These are phyloP conservation scores for Rutidosis leptorrhynchoides DNA, from an alignment of 129 eudicot genomes.

Conservation along the genomic window DNA sequence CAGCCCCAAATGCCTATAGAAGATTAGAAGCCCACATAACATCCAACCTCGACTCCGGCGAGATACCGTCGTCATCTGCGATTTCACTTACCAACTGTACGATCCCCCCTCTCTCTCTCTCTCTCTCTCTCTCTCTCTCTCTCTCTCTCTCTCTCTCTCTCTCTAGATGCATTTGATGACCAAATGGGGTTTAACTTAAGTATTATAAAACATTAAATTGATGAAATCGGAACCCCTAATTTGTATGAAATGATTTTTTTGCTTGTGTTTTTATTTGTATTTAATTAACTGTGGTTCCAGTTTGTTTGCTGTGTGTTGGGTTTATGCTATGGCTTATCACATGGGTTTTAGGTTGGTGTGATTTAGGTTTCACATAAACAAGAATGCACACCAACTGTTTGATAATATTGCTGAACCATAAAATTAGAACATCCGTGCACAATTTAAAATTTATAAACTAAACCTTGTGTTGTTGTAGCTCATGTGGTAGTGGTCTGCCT, in stretches of 20 bases:
- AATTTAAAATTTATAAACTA: no score
- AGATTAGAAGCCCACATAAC: no score
- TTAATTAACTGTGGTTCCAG: no score
- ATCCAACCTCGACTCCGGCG: no score
- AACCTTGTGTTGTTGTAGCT: no score
- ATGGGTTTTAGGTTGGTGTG: not conserved
- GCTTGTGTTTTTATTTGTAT: not conserved
- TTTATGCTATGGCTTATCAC: not conserved
- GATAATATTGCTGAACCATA: not conserved
- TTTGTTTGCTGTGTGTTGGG: not conserved
- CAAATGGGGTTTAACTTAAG: not conserved
- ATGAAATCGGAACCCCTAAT: not conserved
- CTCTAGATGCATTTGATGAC: not conserved
- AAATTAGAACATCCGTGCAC: no score
- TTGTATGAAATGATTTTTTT: not conserved
- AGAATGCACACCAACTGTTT: constrained; percentile 14
- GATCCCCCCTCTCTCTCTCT: no score
- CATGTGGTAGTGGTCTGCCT: no score
- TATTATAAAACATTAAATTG: not conserved
- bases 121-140: not conserved
- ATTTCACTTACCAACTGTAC: no score
- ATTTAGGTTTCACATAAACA: not conserved
- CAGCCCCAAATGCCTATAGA: no score
- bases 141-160: not conserved
- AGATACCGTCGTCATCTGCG: no score